These are phyloP conservation scores for Aaosphaeria pasadenensis DNA, from an alignment of 2,329 filamentous ascomycete species.

Conservation along the genomic window DNA sequence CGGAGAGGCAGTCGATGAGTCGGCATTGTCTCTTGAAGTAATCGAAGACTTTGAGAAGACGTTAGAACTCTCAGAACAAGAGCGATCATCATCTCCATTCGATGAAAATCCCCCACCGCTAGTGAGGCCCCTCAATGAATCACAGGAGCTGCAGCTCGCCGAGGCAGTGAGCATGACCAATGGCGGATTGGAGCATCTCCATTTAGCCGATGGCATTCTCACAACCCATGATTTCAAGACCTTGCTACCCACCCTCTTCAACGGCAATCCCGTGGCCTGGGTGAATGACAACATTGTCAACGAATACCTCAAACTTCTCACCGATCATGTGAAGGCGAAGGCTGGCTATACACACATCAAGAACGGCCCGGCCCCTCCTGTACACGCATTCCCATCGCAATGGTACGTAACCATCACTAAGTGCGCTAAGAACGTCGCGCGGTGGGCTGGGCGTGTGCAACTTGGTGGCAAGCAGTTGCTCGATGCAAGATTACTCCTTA, in stretches of 20 bases:
- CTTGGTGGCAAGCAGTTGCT: constrained; percentile 54
- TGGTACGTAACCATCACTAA: constrained; percentile 58
- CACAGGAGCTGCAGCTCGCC: constrained; percentile 6
- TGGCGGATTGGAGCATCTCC: background rate
- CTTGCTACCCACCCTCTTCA: constrained; percentile 41
- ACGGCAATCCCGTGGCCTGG: constrained; percentile 55
- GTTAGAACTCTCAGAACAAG: background rate
- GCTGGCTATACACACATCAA: constrained; percentile 56
- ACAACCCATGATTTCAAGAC: constrained; percentile 61
- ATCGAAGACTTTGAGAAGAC: background rate
- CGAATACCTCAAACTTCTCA: constrained; percentile 60
- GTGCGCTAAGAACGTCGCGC: constrained; percentile 28
- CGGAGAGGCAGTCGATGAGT: background rate
- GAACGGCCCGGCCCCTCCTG: constrained; percentile 55
- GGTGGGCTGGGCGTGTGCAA: constrained; percentile 46
- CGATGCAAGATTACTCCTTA: constrained; percentile 63
- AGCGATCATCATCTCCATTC: background rate
- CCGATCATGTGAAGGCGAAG: constrained; percentile 56
- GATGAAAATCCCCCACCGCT: background rate
- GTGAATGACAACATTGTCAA: constrained; percentile 77
- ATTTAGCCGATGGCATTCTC: constrained; percentile 38
- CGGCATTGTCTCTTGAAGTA: background rate
- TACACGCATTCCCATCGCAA: constrained; percentile 62
- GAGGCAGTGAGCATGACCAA: background rate
- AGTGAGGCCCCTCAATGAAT: background rate